phyloP scores from a whole-genome alignment of 1,139 yeast genomes.

The Magnusiomyces tetraspermus region DNA sequence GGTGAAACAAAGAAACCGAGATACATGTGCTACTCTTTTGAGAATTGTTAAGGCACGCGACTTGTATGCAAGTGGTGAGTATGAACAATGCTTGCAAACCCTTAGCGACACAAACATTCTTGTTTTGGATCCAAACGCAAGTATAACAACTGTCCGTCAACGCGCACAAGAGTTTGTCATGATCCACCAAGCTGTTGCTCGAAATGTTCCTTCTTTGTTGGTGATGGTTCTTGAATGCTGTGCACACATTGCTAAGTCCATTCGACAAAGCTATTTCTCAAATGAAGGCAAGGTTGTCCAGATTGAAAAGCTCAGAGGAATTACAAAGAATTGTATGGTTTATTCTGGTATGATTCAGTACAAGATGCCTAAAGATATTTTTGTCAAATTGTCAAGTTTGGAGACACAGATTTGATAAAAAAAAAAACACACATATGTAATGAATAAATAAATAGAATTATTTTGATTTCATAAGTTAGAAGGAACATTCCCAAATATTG shows the following conservation, averaged over 20 bases:
- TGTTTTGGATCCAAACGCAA: constrained; percentile 46
- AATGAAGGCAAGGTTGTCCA: constrained; percentile 43
- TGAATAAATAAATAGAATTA: neutral
- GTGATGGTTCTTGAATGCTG: constrained; percentile 77
- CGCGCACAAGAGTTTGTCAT: constrained; percentile 50
- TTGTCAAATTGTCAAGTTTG: constrained; percentile 60
- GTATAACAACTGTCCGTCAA: constrained; percentile 41
- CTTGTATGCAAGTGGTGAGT: constrained; percentile 47
- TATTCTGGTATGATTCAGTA: constrained; percentile 95
- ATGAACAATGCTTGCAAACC: constrained; percentile 48
- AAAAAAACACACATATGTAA: neutral
- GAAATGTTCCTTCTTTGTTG: constrained; percentile 71
- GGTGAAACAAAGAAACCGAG: constrained; percentile 32
- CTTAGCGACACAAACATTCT: constrained; percentile 55
- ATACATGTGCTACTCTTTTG: constrained; percentile 56
- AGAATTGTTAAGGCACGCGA: constrained; percentile 62
- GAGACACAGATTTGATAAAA: constrained; percentile 33
- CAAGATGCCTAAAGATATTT: constrained; percentile 88
- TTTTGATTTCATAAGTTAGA: too few species aligned
- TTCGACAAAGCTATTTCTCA: constrained; percentile 41
- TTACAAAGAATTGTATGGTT: constrained; percentile 82
- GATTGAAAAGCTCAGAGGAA: constrained; percentile 47
- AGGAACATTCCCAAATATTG: too few species aligned
- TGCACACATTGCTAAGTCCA: constrained; percentile 45
- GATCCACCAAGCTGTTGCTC: constrained; percentile 61